Evolutionary conservation across 2,329 filamentous ascomycete genomes (phyloP).

Genomic region (Colletotrichum euphorbiae): DNA sequence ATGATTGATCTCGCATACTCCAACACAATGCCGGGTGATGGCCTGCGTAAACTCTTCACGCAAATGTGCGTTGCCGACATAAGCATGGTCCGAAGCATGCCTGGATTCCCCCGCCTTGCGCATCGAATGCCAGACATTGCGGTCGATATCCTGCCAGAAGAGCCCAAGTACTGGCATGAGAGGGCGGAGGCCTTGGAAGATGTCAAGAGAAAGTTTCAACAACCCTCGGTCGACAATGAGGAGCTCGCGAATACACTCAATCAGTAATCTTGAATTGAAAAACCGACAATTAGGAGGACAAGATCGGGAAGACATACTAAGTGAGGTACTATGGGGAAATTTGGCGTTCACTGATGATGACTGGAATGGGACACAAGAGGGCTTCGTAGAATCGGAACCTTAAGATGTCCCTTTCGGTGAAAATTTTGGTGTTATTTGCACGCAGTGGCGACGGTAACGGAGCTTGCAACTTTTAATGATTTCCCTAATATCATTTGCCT

Average conservation of each 20-base stretch:
- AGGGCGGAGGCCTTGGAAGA: neutral
- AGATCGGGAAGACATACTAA: too few species aligned
- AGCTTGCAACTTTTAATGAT: too few species aligned
- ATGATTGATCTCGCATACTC: neutral
- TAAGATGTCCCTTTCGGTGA: too few species aligned
- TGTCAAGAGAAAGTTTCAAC: slow-evolving; percentile 1
- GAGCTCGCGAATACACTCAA: too few species aligned
- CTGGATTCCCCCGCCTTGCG: neutral
- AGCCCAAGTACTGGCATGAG: slow-evolving; percentile 3
- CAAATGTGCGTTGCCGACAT: slow-evolving; percentile 5
- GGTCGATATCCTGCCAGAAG: neutral
- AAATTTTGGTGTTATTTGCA: too few species aligned
- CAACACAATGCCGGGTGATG: slow-evolving; percentile 6
- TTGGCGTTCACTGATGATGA: too few species aligned
- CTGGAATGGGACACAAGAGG: too few species aligned
- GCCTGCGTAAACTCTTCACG: neutral
- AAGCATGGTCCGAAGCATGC: neutral
- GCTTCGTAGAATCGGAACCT: too few species aligned
- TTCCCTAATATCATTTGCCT: too few species aligned
- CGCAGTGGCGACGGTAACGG: too few species aligned
- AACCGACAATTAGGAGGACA: too few species aligned
- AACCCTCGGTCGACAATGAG: neutral
- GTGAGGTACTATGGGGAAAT: too few species aligned
- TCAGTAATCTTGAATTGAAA: neutral
- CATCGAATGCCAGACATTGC: neutral